Evolutionary conservation across 2,329 filamentous ascomycete species (phyloP).

Genomic region (Calonectria ilicicola): DNA sequence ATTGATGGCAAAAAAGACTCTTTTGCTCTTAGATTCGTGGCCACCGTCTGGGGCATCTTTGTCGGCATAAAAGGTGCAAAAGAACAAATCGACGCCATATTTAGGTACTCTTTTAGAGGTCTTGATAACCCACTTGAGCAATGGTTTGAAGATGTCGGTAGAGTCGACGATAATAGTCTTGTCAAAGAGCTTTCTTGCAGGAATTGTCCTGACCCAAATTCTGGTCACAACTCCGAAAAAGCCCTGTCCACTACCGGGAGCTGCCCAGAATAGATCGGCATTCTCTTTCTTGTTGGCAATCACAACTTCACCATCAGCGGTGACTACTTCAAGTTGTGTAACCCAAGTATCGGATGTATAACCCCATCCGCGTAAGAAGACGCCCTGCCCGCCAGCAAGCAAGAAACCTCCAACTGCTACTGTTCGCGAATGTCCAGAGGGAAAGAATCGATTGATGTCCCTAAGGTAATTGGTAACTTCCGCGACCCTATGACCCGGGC

Average conservation of each 20-base stretch:
- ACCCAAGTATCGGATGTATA: neutral
- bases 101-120: neutral
- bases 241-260: conserved; percentile 12
- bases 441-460: neutral
- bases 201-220: conserved; percentile 25
- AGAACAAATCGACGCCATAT: neutral
- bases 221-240: conserved; percentile 23
- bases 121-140: neutral
- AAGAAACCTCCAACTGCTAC: neutral
- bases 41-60: neutral
- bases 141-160: neutral
- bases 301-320: neutral
- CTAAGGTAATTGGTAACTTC: neutral
- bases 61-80: neutral
- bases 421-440: neutral
- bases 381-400: neutral
- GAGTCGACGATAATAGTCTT: neutral
- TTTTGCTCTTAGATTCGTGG: neutral
- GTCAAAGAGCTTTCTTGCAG: conserved; percentile 12
- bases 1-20: neutral
- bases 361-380: neutral
- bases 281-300: neutral
- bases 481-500: neutral
- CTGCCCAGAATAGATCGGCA: neutral
- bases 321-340: neutral